Percentiles rank a stretch among this genome's conserved stretches.
These are phyloP conservation scores for Hebeloma cylindrosporum DNA, from an alignment of 768 basidiomycete species.

Conservation along the genomic window DNA sequence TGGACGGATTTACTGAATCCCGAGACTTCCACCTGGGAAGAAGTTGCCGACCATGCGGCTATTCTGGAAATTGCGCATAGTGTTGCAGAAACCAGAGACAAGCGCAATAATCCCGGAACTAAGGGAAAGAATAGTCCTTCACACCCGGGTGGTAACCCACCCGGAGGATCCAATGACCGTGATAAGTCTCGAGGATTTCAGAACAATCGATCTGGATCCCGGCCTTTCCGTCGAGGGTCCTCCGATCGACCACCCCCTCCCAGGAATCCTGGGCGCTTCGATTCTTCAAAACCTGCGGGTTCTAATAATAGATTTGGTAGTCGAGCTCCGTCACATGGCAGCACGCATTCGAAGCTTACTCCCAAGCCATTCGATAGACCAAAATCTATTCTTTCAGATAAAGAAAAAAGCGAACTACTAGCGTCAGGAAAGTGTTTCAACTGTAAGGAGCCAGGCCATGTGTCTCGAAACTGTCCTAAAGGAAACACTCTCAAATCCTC, in stretches of 20 bases:
- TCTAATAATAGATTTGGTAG: no score
- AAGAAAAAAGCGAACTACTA: conserved; percentile 5
- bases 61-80: background rate
- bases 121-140: no score
- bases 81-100: background rate
- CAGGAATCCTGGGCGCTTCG: no score
- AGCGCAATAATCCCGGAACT: background rate
- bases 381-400: background rate
- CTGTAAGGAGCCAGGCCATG: conserved; percentile 10
- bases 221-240: no score
- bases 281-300: no score
- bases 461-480: conserved; percentile 7
- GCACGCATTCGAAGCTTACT: no score
- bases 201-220: no score
- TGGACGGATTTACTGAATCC: background rate
- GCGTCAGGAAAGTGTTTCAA: conserved; percentile 12
- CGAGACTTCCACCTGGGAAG: background rate
- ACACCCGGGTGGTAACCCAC: no score
- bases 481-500: background rate
- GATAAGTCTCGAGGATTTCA: background rate
- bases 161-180: no score
- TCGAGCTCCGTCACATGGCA: no score
- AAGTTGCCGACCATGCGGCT: background rate
- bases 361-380: background rate
- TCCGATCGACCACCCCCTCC: no score